Percentiles rank a stretch among this genome's conserved stretches.
These are phyloP conservation scores for Coemansia pectinata DNA, from an alignment of 192 early-diverging fungal genomes.

Conservation along the genomic window DNA sequence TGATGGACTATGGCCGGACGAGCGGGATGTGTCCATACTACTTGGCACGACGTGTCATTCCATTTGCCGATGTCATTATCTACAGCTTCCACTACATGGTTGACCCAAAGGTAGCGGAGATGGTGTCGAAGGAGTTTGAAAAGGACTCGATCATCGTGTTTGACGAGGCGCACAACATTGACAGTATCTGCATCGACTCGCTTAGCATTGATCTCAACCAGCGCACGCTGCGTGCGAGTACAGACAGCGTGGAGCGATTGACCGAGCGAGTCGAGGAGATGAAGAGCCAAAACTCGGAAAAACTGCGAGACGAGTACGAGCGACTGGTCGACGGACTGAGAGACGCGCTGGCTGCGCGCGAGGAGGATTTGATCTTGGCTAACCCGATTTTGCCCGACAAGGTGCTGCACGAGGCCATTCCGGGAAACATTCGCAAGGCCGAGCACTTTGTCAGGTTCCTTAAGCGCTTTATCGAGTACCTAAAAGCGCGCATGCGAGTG, in stretches of 20 bases:
- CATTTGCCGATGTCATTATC: slow-evolving; percentile 93
- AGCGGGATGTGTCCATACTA: slow-evolving; percentile 94
- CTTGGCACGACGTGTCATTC: slow-evolving; percentile 79
- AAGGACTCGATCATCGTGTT: slow-evolving; percentile 98
- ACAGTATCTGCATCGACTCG: slow-evolving; percentile 99
- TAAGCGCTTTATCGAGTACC: slow-evolving; percentile 94
- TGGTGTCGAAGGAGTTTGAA: slow-evolving; percentile 93
- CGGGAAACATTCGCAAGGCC: slow-evolving; percentile 95
- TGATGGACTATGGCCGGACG: slow-evolving; percentile 74
- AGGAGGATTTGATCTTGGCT: slow-evolving; percentile 85
- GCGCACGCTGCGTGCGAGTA: slow-evolving; percentile 87
- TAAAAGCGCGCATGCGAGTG: slow-evolving; percentile 95
- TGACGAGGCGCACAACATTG: slow-evolving; percentile 99
- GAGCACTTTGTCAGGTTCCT: slow-evolving; percentile 99
- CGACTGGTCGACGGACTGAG: slow-evolving; percentile 87
- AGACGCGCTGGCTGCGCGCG: slow-evolving; percentile 68
- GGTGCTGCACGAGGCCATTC: slow-evolving; percentile 88
- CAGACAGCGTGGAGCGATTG: slow-evolving; percentile 73
- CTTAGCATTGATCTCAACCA: slow-evolving; percentile 92
- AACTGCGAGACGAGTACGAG: slow-evolving; percentile 87
- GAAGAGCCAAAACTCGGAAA: slow-evolving; percentile 85
- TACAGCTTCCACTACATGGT: slow-evolving; percentile 99
- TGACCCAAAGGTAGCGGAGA: slow-evolving; percentile 99
- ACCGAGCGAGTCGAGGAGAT: slow-evolving; percentile 74
- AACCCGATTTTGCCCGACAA: slow-evolving; percentile 96